Evolutionary conservation across 208 protist genomes (phyloP), one percentile per base, ranked within the genome.

Genomic region (Leptomonas pyrrhocoris): DNA sequence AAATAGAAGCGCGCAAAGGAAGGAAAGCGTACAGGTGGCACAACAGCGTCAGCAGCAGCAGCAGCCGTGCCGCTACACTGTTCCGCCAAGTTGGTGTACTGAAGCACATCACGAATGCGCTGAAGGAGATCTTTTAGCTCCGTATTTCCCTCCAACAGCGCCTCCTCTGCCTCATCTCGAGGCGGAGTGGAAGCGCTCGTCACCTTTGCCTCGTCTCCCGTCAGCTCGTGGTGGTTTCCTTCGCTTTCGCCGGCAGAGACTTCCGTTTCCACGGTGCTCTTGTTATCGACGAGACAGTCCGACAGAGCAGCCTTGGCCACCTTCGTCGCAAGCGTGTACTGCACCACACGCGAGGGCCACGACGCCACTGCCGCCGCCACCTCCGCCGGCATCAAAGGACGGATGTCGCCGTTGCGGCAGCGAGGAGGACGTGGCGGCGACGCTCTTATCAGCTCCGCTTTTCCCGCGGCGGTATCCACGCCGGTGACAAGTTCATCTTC

Each of bases 1-100:
- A 77, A 30, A 34, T 77, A 77, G 30, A 77, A 77, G 49, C 64
- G 64, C 4, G 72, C 64, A 56, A 77, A 77, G 38, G 72, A 70
- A 1, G 72, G 71, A 34, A 77, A 77, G 1, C 28, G 19, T 15
- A 70, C 19, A 8, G 4, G 18, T 27, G 12, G 16, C 13, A 18
- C 46, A 9, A 7, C 34, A 34, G 25, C 23, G 8, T 6, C 6
- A 49, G n/a, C 11, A 49, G 45, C 18, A 5, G 45, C 13, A 42
- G 38, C 38, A 13, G 38, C 13, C 9, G 43, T 48, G 43, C 2
- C 43, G 43, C 36, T 27, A n/a, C n/a, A n/a, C n/a, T n/a, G n/a
- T 31, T 16, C 5, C 12, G 54, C 0, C 31, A 77, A 21, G 21
- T 13, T 36, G 0, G 72, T 77, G 64, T 72, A 60, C 8, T 56